Conservation (phyloP, 2,329 filamentous ascomycete genomes). For the Ophiosphaerella narmari region DNA sequence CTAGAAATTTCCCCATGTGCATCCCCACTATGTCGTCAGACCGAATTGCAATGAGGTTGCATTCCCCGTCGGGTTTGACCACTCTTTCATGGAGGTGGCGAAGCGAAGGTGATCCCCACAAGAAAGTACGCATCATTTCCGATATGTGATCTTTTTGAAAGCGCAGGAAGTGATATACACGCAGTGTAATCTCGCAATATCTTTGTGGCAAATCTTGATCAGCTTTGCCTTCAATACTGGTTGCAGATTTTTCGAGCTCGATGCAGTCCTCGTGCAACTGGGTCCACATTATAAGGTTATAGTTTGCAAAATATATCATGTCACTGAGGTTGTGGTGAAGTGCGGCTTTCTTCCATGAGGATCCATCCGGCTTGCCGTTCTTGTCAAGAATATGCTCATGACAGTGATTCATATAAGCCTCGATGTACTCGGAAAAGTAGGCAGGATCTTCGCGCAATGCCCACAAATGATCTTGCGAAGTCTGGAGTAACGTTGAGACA, state of each 20-base stretch:
- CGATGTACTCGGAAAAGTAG: constrained; percentile 57
- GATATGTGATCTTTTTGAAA: neutral
- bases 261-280: constrained; percentile 1
- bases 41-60: neutral
- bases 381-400: constrained; percentile 2
- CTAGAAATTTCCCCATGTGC: no score
- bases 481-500: constrained; percentile 45
- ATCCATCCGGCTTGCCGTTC: neutral
- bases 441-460: constrained; percentile 62
- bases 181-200: constrained; percentile 18
- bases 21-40: neutral
- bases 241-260: neutral
- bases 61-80: neutral
- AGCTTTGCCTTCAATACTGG: neutral
- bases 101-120: neutral
- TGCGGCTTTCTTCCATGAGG: neutral
- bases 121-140: neutral
- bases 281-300: constrained; percentile 3
- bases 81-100: neutral
- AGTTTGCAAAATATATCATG: neutral
- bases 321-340: neutral
- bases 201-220: neutral
- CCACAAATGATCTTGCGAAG: constrained; percentile 60
- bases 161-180: constrained; percentile 50
- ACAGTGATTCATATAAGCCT: constrained; percentile 54